These are phyloP conservation scores for Sordariomycetes sp. DNA, from an alignment of 2,329 filamentous ascomycete genomes.

Conservation along the genomic window DNA sequence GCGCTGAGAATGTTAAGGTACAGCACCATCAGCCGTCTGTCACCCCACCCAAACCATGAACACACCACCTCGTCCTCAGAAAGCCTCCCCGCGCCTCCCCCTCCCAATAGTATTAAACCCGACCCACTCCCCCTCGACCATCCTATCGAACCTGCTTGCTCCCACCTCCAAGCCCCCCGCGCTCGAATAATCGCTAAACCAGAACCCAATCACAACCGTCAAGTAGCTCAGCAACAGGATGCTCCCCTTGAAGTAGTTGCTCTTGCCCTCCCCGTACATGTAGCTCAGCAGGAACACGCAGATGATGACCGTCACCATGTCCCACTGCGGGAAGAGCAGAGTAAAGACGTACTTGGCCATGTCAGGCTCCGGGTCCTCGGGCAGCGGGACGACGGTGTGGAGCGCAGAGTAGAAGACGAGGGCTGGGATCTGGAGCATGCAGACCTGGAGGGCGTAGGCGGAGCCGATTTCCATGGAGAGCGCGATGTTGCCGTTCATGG, in stretches of 20 bases:
- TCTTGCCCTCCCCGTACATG: slow-evolving; percentile 97
- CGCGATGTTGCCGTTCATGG: slow-evolving; percentile 98
- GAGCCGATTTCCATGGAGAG: slow-evolving; percentile 98
- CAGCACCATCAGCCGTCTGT: background rate
- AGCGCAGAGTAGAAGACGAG: slow-evolving; percentile 83
- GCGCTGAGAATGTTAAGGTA: background rate
- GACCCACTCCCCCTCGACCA: slow-evolving; percentile 35
- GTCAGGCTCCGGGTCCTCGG: slow-evolving; percentile 16
- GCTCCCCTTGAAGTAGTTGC: slow-evolving; percentile 98
- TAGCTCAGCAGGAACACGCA: slow-evolving; percentile 95
- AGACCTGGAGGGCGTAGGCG: slow-evolving; percentile 92
- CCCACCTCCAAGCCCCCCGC: slow-evolving; percentile 24
- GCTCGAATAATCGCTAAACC: slow-evolving; percentile 53
- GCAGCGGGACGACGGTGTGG: slow-evolving; percentile 33
- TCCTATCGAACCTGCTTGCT: slow-evolving; percentile 36
- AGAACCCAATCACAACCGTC: slow-evolving; percentile 86
- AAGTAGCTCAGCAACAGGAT: slow-evolving; percentile 88
- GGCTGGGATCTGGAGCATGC: slow-evolving; percentile 84
- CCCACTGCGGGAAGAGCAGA: slow-evolving; percentile 96
- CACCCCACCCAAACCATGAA: background rate
- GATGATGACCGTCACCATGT: slow-evolving; percentile 93
- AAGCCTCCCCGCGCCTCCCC: slow-evolving; percentile 23
- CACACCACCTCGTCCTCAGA: too few species aligned
- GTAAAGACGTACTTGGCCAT: slow-evolving; percentile 55
- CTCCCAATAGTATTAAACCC: slow-evolving; percentile 41